These are phyloP conservation scores for Raffaelea albimanens DNA, from an alignment of 2,329 filamentous ascomycete genomes.

Conservation along the genomic window DNA sequence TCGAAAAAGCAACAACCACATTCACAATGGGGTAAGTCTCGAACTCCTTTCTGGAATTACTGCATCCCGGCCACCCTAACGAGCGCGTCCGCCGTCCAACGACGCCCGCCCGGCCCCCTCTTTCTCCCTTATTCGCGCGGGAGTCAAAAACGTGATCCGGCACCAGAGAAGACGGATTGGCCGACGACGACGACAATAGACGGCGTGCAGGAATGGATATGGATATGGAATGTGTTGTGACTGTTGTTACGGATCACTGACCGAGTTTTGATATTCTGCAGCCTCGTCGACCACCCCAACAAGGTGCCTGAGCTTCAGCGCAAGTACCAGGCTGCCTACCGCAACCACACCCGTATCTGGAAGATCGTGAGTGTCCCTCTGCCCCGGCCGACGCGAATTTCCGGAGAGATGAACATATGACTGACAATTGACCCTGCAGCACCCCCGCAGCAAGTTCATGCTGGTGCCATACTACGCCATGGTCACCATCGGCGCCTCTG, in stretches of 20 bases:
- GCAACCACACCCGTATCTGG: constrained; percentile 61
- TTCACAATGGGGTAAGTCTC: constrained; percentile 15
- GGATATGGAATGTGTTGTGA: neutral
- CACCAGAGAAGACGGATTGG: too few relatives aligned
- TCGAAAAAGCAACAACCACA: constrained; percentile 1
- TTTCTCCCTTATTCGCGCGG: neutral
- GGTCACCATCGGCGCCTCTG: constrained; percentile 51
- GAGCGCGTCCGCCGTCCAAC: too few relatives aligned
- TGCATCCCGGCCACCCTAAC: too few relatives aligned
- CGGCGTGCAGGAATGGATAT: neutral
- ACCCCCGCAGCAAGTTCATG: constrained; percentile 54
- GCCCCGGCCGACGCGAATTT: neutral
- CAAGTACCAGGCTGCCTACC: constrained; percentile 65
- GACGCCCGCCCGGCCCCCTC: neutral
- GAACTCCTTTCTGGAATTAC: too few relatives aligned
- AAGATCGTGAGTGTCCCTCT: constrained; percentile 56
- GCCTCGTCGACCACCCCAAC: constrained; percentile 64
- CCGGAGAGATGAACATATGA: neutral
- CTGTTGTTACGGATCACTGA: too few relatives aligned
- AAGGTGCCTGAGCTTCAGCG: constrained; percentile 66
- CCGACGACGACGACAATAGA: neutral
- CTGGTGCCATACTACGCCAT: constrained; percentile 66
- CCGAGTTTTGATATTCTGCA: constrained; percentile 14
- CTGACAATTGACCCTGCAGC: constrained; percentile 32
- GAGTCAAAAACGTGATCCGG: neutral